These are phyloP conservation scores for Penicillium dipodomyicola DNA, from an alignment of 495 filamentous ascomycete genomes.

Conservation along the genomic window DNA sequence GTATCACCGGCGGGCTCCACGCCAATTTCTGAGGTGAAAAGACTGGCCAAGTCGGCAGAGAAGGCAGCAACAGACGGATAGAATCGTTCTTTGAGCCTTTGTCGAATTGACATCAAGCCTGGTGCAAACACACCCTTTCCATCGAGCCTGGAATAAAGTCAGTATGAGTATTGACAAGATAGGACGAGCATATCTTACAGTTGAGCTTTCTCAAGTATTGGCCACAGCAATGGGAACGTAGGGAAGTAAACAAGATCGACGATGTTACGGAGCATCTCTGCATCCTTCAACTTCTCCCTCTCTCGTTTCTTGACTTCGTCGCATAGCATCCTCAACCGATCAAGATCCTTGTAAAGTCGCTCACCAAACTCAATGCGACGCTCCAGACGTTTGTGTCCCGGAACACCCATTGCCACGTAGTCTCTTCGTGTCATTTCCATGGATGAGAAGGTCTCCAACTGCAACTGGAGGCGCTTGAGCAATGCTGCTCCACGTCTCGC, in stretches of 20 bases:
- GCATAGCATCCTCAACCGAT: slow-evolving; percentile 65
- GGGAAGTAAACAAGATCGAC: slow-evolving; percentile 91
- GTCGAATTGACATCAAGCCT: slow-evolving; percentile 60
- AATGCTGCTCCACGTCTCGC: slow-evolving; percentile 86
- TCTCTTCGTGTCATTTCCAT: slow-evolving; percentile 95
- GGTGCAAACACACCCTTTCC: slow-evolving; percentile 65
- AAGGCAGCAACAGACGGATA: slow-evolving; percentile 77
- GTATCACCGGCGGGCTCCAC: slow-evolving; percentile 52
- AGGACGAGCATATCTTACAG: slow-evolving; percentile 50
- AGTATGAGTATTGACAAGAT: slow-evolving; percentile 24
- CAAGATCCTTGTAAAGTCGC: slow-evolving; percentile 70
- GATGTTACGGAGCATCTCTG: slow-evolving; percentile 68
- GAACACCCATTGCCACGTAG: slow-evolving; percentile 85
- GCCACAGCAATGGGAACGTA: slow-evolving; percentile 70
- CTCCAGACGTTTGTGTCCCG: slow-evolving; percentile 71
- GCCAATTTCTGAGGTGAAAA: slow-evolving; percentile 67
- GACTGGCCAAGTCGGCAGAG: slow-evolving; percentile 65
- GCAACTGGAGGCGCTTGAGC: slow-evolving; percentile 86
- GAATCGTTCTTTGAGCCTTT: slow-evolving; percentile 63
- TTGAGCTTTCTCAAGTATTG: slow-evolving; percentile 76
- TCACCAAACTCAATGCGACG: slow-evolving; percentile 86
- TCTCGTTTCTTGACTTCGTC: slow-evolving; percentile 71
- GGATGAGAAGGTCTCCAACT: slow-evolving; percentile 84
- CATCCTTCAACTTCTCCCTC: slow-evolving; percentile 67
- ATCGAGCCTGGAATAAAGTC: slow-evolving; percentile 61